A percentile compares a stretch with the other conserved stretches of the same genome.
Evolutionary conservation across 495 filamentous ascomycete species (phyloP).

Genomic region (Wilcoxina mikolae): DNA sequence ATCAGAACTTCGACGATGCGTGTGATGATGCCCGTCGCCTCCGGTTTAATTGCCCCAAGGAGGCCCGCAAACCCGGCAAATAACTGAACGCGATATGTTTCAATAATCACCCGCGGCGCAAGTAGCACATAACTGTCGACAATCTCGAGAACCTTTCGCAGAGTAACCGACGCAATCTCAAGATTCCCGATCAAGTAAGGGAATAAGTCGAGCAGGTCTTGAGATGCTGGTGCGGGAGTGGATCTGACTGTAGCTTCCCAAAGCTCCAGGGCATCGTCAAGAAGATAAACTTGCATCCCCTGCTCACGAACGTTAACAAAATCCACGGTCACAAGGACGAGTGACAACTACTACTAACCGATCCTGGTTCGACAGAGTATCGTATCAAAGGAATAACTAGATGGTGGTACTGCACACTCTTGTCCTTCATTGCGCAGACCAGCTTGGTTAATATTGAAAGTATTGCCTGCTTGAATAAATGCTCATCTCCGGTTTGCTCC

Average conservation of each 20-base stretch:
- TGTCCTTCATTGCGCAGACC: constrained; percentile 59
- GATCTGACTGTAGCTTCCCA: constrained; percentile 66
- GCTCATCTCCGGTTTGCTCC: constrained; percentile 64
- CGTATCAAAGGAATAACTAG: constrained; percentile 65
- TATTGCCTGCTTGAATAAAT: constrained; percentile 82
- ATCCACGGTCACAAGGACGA: background rate
- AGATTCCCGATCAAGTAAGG: constrained; percentile 57
- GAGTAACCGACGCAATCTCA: constrained; percentile 51
- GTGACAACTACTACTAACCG: constrained; percentile 34
- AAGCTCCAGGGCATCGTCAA: constrained; percentile 83
- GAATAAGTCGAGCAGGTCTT: constrained; percentile 51
- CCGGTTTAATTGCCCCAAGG: constrained; percentile 44
- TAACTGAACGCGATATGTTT: constrained; percentile 17
- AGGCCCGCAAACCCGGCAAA: constrained; percentile 39
- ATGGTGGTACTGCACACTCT: constrained; percentile 54
- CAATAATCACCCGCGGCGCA: constrained; percentile 59
- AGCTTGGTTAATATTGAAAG: constrained; percentile 68
- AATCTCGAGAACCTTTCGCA: constrained; percentile 56
- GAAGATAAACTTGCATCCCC: constrained; percentile 65
- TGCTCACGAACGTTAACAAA: constrained; percentile 17
- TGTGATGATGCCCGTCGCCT: constrained; percentile 50
- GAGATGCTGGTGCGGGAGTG: constrained; percentile 48
- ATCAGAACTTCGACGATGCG: constrained; percentile 58
- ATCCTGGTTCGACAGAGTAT: constrained; percentile 62
- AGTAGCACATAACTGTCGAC: constrained; percentile 67